A percentile compares a stretch with the other conserved stretches of the same genome.
These are phyloP conservation scores for Sequoia sempervirens DNA, from an alignment of 75 land plant genomes.

Conservation along the genomic window DNA sequence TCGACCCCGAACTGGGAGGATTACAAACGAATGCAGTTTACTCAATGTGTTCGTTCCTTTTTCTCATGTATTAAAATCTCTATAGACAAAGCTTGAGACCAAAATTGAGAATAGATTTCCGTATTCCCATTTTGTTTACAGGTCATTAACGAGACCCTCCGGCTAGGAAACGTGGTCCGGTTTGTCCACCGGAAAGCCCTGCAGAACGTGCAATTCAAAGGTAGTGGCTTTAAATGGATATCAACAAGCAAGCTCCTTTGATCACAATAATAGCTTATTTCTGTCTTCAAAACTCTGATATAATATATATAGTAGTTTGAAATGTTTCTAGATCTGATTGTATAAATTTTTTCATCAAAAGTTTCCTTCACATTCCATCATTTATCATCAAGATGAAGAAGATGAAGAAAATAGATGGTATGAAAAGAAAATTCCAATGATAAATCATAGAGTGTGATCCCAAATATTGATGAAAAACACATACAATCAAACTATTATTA, in stretches of 20 bases:
- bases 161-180: constrained; percentile 47
- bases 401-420: too few relatives aligned
- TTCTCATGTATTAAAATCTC: not conserved
- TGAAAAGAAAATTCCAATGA: too few relatives aligned
- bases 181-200: constrained; percentile 48
- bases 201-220: constrained; percentile 50
- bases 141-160: constrained; percentile 67
- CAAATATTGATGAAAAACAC: too few relatives aligned
- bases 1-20: constrained; percentile 34
- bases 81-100: not conserved
- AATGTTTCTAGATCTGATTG: too few relatives aligned
- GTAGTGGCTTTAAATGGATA: constrained; percentile 8
- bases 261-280: not conserved
- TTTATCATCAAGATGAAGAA: too few relatives aligned
- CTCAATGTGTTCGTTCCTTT: constrained; percentile 28
- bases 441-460: too few relatives aligned
- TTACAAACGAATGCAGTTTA: constrained; percentile 51
- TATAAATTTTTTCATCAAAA: too few relatives aligned
- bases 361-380: too few relatives aligned
- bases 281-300: not conserved
- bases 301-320: too few relatives aligned
- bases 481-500: too few relatives aligned
- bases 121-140: constrained; percentile 8
- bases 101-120: not conserved
- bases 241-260: not conserved